Evolutionary conservation across 2,329 filamentous ascomycete genomes (phyloP).

Genomic region (Venturia nashicola): DNA sequence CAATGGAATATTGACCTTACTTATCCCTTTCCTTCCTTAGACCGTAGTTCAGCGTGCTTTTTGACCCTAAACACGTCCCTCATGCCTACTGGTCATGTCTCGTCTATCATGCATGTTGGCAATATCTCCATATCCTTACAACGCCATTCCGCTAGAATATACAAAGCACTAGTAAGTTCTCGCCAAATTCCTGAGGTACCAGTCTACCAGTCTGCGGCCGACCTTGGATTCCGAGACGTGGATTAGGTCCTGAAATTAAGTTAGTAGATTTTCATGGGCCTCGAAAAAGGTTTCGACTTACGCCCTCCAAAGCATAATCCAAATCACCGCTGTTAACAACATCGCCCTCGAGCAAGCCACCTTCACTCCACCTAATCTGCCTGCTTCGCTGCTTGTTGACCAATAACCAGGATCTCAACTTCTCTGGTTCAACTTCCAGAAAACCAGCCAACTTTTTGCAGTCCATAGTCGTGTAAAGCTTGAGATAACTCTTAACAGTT

Average conservation of each 20-base stretch:
- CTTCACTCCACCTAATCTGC: conserved; percentile 88
- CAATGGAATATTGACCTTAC: no score
- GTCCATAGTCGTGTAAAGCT: conserved; percentile 99
- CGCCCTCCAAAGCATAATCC: conserved; percentile 91
- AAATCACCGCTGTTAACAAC: conserved; percentile 87
- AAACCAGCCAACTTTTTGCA: conserved; percentile 96
- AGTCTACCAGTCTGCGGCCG: conserved; percentile 91
- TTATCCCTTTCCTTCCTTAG: no score
- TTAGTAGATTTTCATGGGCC: conserved; percentile 15
- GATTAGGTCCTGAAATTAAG: conserved; percentile 62
- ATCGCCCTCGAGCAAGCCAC: conserved; percentile 82
- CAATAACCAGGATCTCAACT: conserved; percentile 82
- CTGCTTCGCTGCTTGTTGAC: conserved; percentile 98
- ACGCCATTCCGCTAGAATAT: neutral
- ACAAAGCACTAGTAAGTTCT: conserved; percentile 62
- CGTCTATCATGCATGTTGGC: neutral
- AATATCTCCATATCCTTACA: neutral
- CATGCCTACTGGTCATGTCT: neutral
- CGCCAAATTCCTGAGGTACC: conserved; percentile 95
- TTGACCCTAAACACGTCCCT: neutral
- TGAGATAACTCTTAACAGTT: conserved; percentile 95
- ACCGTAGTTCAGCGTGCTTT: neutral
- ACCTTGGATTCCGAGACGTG: conserved; percentile 99
- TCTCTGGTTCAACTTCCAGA: conserved; percentile 92
- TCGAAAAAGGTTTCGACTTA: conserved; percentile 36